Conservation (phyloP, 805 yeast genomes). For the Helenozyma baotianmanensis region DNA sequence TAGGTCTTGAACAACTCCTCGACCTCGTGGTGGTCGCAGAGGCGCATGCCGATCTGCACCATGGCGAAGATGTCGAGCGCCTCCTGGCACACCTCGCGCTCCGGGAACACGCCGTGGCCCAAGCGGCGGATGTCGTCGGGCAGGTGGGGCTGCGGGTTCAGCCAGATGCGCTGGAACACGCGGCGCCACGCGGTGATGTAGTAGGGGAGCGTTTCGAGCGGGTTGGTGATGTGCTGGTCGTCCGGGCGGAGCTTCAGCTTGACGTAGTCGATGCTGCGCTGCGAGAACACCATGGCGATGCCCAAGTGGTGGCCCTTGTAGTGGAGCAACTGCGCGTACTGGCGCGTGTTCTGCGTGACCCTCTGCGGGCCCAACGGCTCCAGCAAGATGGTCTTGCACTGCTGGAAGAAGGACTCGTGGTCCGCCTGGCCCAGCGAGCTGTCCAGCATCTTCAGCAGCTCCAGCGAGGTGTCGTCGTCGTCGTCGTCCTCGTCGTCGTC, state of each 20-base stretch:
- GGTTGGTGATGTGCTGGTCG: slow-evolving; percentile 8
- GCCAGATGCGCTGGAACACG: slow-evolving; percentile 9
- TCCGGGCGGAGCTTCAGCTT: slow-evolving; percentile 4
- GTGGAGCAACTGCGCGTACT: slow-evolving; percentile 2
- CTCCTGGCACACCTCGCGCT: slow-evolving; percentile 21
- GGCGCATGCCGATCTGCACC: slow-evolving; percentile 18
- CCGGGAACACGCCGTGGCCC: slow-evolving; percentile 15
- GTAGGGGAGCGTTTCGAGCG: slow-evolving; percentile 10
- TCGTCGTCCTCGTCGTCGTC: neutral
- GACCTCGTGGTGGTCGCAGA: slow-evolving; percentile 16
- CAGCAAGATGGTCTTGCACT: slow-evolving; percentile 9
- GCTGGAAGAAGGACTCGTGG: slow-evolving; percentile 5
- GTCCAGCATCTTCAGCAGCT: neutral
- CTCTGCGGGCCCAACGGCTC: neutral
- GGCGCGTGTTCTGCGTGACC: slow-evolving; percentile 1
- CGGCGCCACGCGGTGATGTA: slow-evolving; percentile 18
- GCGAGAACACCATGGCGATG: slow-evolving; percentile 8
- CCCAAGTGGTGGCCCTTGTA: slow-evolving; percentile 14
- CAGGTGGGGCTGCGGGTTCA: slow-evolving; percentile 8
- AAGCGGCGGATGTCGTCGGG: slow-evolving; percentile 8
- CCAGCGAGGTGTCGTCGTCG: neutral
- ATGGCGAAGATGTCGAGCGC: slow-evolving; percentile 17
- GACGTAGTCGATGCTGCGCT: slow-evolving; percentile 8
- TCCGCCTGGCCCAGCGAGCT: neutral
- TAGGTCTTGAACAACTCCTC: slow-evolving; percentile 21